phyloP scores from a whole-genome alignment of 305 asterid genomes.

The Solanum aculeatissimum region DNA sequence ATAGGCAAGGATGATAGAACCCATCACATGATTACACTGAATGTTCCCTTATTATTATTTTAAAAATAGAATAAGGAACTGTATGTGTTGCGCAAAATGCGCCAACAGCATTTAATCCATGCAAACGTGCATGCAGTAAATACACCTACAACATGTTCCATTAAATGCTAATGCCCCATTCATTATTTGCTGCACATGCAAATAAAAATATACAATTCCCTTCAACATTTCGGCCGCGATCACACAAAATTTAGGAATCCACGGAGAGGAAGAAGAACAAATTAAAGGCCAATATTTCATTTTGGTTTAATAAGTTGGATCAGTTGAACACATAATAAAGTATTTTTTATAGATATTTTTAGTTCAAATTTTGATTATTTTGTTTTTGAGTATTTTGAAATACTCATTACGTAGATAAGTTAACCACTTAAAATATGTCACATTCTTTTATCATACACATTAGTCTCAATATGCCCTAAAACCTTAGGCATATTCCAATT shows the following conservation, averaged over 20 bases:
- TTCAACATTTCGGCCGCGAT: neutral
- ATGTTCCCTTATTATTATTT: neutral
- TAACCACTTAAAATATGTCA: too few relatives aligned
- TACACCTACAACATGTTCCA: constrained; percentile 20
- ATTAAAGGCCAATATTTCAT: neutral
- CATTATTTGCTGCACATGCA: neutral
- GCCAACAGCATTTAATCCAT: constrained; percentile 41
- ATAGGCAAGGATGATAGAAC: neutral
- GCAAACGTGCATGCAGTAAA: constrained; percentile 67
- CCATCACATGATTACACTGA: constrained; percentile 20
- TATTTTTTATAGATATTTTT: too few relatives aligned
- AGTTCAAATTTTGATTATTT: too few relatives aligned
- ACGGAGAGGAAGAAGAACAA: neutral
- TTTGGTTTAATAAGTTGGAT: too few relatives aligned
- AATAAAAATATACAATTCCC: neutral
- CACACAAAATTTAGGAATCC: neutral
- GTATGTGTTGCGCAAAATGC: constrained; percentile 48
- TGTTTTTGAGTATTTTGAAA: too few relatives aligned
- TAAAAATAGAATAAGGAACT: neutral
- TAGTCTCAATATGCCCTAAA: too few relatives aligned
- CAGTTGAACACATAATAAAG: too few relatives aligned
- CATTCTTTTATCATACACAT: too few relatives aligned
- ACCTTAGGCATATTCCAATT: too few relatives aligned
- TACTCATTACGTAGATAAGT: too few relatives aligned
- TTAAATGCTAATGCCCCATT: constrained; percentile 37